Conservation (phyloP, 2,329 filamentous ascomycete species). For the Aspergillus neoniger region DNA sequence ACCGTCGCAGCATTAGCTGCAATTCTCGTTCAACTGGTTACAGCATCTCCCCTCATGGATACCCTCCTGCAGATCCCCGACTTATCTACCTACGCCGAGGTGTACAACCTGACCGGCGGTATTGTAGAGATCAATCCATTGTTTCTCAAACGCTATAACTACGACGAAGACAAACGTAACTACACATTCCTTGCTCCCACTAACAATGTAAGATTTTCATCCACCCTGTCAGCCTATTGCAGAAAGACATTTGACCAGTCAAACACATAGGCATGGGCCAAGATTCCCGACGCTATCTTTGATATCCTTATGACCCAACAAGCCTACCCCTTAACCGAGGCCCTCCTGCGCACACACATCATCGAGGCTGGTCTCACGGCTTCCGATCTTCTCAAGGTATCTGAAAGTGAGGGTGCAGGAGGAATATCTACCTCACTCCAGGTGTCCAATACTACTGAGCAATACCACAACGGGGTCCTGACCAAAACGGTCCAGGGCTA, state of each 20-base stretch:
- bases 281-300: not conserved
- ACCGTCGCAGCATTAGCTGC: not conserved
- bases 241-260: too few species aligned
- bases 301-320: not conserved
- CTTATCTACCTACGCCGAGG: not conserved
- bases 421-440: not conserved
- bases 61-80: not conserved
- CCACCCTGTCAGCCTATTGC: too few species aligned
- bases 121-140: not conserved
- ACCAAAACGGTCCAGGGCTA: not conserved
- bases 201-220: not conserved
- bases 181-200: constrained; percentile 3
- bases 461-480: not conserved
- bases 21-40: not conserved
- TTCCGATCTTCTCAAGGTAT: not conserved
- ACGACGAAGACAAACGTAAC: constrained; percentile 2
- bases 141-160: not conserved
- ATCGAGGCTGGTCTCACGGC: not conserved
- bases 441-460: not conserved
- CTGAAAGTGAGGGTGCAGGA: not conserved
- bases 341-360: constrained; percentile 1
- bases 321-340: not conserved
- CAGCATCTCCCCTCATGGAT: not conserved
- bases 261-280: too few species aligned
- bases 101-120: constrained; percentile 1